Evolutionary conservation across 2,329 filamentous ascomycete genomes (phyloP), one percentile per base, ranked within the genome.

Genomic region (Fusarium agapanthi): DNA sequence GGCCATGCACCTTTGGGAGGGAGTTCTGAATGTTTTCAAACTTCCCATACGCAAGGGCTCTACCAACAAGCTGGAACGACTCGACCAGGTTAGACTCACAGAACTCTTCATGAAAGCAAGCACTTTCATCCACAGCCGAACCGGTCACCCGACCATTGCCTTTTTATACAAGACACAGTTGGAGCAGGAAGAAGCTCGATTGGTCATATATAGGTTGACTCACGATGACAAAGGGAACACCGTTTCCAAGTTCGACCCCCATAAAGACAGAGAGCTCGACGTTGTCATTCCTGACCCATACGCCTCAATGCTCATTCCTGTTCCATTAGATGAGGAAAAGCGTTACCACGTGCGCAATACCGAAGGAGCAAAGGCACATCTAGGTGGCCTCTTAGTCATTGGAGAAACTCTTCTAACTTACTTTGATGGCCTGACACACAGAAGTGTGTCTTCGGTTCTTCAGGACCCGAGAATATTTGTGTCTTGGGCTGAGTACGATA

Each of bases 401-500:
- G 93, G 93, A 26, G 93, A 95, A 82, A 97, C 93, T 0, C 90
- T 91, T 5, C 88, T 99, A 65, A 89, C 92, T 14, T 98, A 98
- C 80, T 91, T 96, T 66, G 93, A 97, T 77, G 93, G 94, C 67
- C 87, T 92, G 38, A 93, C 87, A 26, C 91, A 92, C 70, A 88
- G 90, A 38, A 87, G 87, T 18, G 87, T 94, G 18, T 89, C 91
- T 24, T 87, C 90, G 14, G 84, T 87, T 1, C 83, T 98, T 6
- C 86, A 89, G 2, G 91, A 95, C 63, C 89, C 95, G 2, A 94
- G 92, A 6, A 91, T 97, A 40, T 98, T 97, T 75, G 92, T 96
- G n/a, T 91, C 94, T 5, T 99, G 95, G 95, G 93, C 93, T 70
- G 90, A 92, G 76, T 91, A 96, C 57, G 93, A 98, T 77, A 89